Evolutionary conservation across 345 rosid species (phyloP), one percentile per base, ranked within the genome.

Genomic region (Eucalyptus globulus): DNA sequence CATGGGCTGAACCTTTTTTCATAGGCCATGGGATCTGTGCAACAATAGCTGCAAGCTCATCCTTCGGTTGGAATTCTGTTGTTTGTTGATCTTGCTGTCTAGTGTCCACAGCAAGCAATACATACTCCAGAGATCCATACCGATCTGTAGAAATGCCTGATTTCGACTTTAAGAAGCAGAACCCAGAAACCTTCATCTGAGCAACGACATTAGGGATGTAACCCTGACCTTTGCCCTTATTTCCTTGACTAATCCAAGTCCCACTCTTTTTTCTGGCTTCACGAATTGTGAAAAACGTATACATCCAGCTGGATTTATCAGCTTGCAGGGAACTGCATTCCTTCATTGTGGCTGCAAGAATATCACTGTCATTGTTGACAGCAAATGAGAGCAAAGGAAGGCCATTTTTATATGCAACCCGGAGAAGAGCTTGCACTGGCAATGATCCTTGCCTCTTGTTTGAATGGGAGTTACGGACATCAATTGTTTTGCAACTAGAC

Each of bases 31-130:
- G 96, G 89, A 96, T 92, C 92, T 94, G 94, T 92, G 95, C 91
- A 69, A 97, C 94, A 88, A 97, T 94, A 47, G 99, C 99, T 85
- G 97, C 99, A 90, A 96, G 96, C 95, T 98, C 99, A 87, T 95
- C 92, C 54, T 89, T 93, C 45, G 94, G 96, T 93, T 93, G 95
- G 80, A 89, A 92, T 87, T 96, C 95, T 3, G 94, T 86, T 54
- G 93, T 88, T 88, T 80, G 94, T 19, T 67, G 92, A 87, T 91
- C 94, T 65, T 89, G 91, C 89, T 90, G 94, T 87, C 86, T 91
- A 54, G 94, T 92, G 47, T 94, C 95, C 88, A 94, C 95, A 56
- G 97, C 92, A 49, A 94, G 93, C 86, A 97, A 93, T 88, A 95
- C 97, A 92, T 89, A 95, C 89, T 97, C 99, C 92, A 95, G 94